Evolutionary conservation across 163 green algal genomes (phyloP), one percentile per base, ranked within the genome.

Genomic region (Scenedesmus sp.): DNA sequence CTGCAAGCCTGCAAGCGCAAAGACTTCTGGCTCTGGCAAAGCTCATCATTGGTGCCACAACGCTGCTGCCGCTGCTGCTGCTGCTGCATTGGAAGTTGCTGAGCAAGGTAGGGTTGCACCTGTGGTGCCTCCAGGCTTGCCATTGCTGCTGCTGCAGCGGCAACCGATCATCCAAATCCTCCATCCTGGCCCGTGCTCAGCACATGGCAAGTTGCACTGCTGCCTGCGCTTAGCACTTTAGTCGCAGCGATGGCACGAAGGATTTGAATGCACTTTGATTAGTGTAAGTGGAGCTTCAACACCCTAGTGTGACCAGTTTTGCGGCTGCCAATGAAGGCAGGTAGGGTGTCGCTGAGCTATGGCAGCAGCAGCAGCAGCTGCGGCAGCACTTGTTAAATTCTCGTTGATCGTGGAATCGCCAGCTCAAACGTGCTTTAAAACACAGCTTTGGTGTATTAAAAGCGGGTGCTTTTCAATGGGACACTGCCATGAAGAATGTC

Each of bases 91-190:
- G 13, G 37, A 15, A 15, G 33, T 13, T 46, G 73, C 35, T 76
- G 65, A 76, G 30, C 1, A 40, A 2, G 30, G 65, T 2, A 40
- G 5, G 7, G 26, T 3, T 40, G 30, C 7, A 22, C 16, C 65
- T 76, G 65, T 10, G 15, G 5, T 76, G 65, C 7, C 65, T 40
- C 30, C 30, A 40, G 18, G 30, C 30, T 16, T 40, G 65, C 9
- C 15, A 7, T 40, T 40, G 30, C 24, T 40, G 30, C 30, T 37
- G 65, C 65, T 40, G 65, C 65, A 40, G n/a, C n/a, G n/a, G 65
- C 80, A 65, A 26, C 80, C 33, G 24, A 26, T 86, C 80, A 49
- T 86, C 80, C 24, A 86, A 24, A 44, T 86, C 80, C 22, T 86
- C 80, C 80, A 86, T 86, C 44, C 56, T 70, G 56, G 6, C 2